These are phyloP conservation scores for Lentinus tigrinus DNA, from an alignment of 768 basidiomycete genomes.

Conservation along the genomic window DNA sequence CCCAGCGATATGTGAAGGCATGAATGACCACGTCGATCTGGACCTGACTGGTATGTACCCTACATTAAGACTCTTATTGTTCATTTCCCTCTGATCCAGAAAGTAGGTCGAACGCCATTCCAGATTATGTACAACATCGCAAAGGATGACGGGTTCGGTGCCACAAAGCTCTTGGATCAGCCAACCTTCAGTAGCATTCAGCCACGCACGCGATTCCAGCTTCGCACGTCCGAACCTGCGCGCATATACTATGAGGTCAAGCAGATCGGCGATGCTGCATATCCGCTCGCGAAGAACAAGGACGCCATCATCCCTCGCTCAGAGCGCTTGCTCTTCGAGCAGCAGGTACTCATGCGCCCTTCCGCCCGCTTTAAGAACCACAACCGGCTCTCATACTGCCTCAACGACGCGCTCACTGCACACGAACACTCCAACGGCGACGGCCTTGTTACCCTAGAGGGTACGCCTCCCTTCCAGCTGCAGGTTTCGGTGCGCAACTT, in stretches of 20 bases:
- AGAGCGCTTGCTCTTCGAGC: conserved; percentile 75
- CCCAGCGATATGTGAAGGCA: conserved; percentile 79
- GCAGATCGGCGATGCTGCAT: conserved; percentile 82
- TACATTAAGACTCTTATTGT: neutral
- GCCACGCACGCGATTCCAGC: conserved; percentile 72
- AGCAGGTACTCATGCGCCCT: conserved; percentile 80
- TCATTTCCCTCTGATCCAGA: neutral
- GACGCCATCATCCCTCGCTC: conserved; percentile 63
- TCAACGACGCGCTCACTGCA: conserved; percentile 64
- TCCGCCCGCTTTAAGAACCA: conserved; percentile 73
- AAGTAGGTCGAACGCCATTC: conserved; percentile 84
- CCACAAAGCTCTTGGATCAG: conserved; percentile 69
- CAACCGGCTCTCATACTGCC: conserved; percentile 69
- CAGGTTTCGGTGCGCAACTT: conserved; percentile 75
- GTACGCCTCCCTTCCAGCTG: conserved; percentile 83
- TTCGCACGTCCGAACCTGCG: conserved; percentile 75
- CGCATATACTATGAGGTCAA: conserved; percentile 89
- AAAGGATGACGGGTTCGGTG: conserved; percentile 62
- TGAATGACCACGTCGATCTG: conserved; percentile 79
- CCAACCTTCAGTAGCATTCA: conserved; percentile 86
- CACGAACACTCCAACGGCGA: conserved; percentile 53
- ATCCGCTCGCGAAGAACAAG: conserved; percentile 71
- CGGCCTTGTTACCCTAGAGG: conserved; percentile 68
- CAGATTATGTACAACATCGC: conserved; percentile 89
- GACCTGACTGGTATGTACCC: conserved; percentile 60